A percentile compares a stretch with the other conserved stretches of the same genome.
Evolutionary conservation across 148 eudicot species (phyloP).

Genomic region (Cornus kousa): DNA sequence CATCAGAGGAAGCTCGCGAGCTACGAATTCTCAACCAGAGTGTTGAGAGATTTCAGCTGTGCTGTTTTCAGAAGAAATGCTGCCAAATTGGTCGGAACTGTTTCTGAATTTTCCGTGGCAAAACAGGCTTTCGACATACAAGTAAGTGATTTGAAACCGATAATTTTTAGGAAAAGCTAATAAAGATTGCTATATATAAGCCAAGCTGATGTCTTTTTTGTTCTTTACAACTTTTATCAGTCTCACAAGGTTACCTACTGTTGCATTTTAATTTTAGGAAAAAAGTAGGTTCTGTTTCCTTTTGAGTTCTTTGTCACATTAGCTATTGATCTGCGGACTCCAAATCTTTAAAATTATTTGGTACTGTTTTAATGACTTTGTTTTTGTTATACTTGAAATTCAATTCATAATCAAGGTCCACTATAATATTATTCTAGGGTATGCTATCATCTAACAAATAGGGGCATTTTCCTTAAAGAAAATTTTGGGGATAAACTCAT

Average conservation of each 20-base stretch:
- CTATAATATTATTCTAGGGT: not conserved
- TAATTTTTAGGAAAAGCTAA: not conserved
- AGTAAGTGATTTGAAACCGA: slow-evolving; percentile 27
- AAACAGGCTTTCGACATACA: slow-evolving; percentile 55
- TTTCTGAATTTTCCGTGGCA: slow-evolving; percentile 22
- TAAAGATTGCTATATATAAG: too few relatives aligned
- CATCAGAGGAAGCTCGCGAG: slow-evolving; percentile 76
- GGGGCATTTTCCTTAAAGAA: not conserved
- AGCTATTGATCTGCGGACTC: too few relatives aligned
- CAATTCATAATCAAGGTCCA: not conserved
- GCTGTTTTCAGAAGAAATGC: slow-evolving; percentile 56
- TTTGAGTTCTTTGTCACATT: too few relatives aligned
- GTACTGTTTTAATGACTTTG: not conserved
- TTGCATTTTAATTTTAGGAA: too few relatives aligned
- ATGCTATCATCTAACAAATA: not conserved
- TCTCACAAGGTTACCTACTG: too few relatives aligned
- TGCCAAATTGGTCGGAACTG: slow-evolving; percentile 38
- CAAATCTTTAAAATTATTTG: not conserved
- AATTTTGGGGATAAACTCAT: not conserved
- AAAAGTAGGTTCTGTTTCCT: too few relatives aligned
- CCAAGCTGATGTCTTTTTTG: too few relatives aligned
- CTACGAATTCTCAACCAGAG: slow-evolving; percentile 68
- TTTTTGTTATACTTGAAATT: not conserved
- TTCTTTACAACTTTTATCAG: too few relatives aligned
- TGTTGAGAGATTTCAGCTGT: slow-evolving; percentile 73